Base-by-base conservation (phyloP, 1,284 basidiomycete species). In the Naganishia albida region DNA sequence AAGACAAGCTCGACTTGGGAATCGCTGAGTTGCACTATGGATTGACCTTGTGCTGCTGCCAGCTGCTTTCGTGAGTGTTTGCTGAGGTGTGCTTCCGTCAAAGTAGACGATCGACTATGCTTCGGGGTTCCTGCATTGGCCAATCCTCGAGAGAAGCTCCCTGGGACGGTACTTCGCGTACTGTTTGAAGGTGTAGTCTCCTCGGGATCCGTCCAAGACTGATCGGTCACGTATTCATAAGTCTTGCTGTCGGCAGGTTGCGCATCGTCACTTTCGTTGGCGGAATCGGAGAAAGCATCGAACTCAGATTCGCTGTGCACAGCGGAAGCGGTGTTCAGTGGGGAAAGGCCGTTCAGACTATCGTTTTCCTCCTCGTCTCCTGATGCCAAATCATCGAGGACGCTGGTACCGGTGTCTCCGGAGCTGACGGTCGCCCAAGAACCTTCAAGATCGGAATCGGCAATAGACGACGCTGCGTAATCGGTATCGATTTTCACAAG, bases 171-270 rank as follows among this genome's bases (percentile, higher is more conserved):
- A 26, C 56, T 50, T n/a, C 48, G 44, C n/a, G 56, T 60, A 34
- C 56, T 60, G 23, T 60, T 49, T 15, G 56, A 60, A 39, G 56
- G 46, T 13, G 56, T 60, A 49, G 44, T 49, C n/a, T 60, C 49
- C 20, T 60, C 56, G 56, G 56, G 56, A 60, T 60, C 56, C 15
- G 56, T 60, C 56, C 56, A 60, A 60, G 56, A 60, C 34, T 60
- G 56, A 26, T 60, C 56, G 26, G 56, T 60, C 4, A 60, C 56
- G 38, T 60, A 60, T 34, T 60, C 56, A 38, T 60, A 60, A 4
- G 46, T 49, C 34, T 20, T 60, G 44, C 38, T 15, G 30, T 39
- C 1, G 20, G 2, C 8, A 25, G 20, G 2, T 49, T 44, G 30
- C 23, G 8, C n/a, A 15, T 49, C 56, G 1, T 60, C 56, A 26